Conservation (phyloP, 2,329 filamentous ascomycete species). For the Colletotrichum lindemuthianum region DNA sequence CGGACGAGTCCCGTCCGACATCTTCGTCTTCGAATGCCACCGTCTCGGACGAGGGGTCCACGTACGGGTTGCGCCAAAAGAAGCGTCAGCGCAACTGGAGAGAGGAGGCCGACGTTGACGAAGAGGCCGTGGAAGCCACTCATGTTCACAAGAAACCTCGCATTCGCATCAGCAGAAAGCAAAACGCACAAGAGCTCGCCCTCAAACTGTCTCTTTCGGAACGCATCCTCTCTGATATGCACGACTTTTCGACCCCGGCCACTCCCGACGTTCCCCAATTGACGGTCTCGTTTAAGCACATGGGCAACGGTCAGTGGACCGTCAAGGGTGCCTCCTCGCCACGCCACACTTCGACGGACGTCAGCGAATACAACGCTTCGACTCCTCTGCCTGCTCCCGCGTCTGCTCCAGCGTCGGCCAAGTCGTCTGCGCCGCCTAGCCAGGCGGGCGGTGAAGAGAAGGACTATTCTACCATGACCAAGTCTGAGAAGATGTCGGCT, state of each 20-base stretch:
- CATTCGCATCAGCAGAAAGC: slow-evolving; percentile 35
- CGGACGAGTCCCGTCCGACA: slow-evolving; percentile 61
- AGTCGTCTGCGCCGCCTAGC: slow-evolving; percentile 34
- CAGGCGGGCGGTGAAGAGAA: slow-evolving; percentile 53
- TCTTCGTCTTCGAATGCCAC: slow-evolving; percentile 64
- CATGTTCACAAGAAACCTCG: slow-evolving; percentile 46
- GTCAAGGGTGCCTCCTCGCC: slow-evolving; percentile 7
- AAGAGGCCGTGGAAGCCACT: slow-evolving; percentile 47
- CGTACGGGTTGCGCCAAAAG: slow-evolving; percentile 34
- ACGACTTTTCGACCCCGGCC: slow-evolving; percentile 11
- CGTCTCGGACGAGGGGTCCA: slow-evolving; percentile 39
- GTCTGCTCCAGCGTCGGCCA: slow-evolving; percentile 34
- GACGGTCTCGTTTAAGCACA: slow-evolving; percentile 28
- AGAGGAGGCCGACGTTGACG: slow-evolving; percentile 57
- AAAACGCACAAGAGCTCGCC: slow-evolving; percentile 20
- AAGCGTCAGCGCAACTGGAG: slow-evolving; percentile 66
- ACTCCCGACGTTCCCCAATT: slow-evolving; percentile 14
- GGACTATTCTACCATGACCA: slow-evolving; percentile 70
- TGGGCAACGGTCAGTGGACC: slow-evolving; percentile 30
- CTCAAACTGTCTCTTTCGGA: slow-evolving; percentile 18
- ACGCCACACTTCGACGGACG: slow-evolving; percentile 34
- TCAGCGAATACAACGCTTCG: slow-evolving; percentile 20
- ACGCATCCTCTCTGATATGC: slow-evolving; percentile 25
- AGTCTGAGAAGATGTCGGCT: slow-evolving; percentile 73
- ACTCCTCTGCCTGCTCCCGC: slow-evolving; percentile 25